phyloP scores from a whole-genome alignment of 495 filamentous ascomycete genomes.

The Penicillium herquei region DNA sequence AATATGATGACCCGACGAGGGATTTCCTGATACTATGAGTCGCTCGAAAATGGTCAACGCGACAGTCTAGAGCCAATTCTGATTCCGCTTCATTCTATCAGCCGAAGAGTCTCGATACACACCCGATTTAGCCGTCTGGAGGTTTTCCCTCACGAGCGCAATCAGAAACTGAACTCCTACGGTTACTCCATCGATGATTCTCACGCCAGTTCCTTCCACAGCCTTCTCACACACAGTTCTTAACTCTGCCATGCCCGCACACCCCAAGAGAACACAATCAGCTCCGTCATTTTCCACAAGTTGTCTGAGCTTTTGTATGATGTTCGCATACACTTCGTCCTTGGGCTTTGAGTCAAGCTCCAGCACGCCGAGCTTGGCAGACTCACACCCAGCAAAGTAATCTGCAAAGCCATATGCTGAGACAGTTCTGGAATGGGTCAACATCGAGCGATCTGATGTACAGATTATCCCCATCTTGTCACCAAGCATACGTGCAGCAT shows the following conservation, averaged over 20 bases:
- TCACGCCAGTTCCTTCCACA: slow-evolving; percentile 1
- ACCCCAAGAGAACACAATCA: slow-evolving; percentile 7
- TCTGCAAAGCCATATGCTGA: slow-evolving; percentile 3
- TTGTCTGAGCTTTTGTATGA: background rate
- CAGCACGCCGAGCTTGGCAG: background rate
- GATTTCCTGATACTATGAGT: no score
- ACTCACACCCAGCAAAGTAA: slow-evolving; percentile 5
- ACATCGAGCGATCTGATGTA: background rate
- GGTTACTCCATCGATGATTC: slow-evolving; percentile 5
- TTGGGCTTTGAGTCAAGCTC: slow-evolving; percentile 3
- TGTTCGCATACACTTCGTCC: background rate
- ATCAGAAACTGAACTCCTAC: slow-evolving; percentile 8
- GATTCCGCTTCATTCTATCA: slow-evolving; percentile 1
- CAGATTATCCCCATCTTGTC: slow-evolving; percentile 2
- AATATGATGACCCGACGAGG: no score
- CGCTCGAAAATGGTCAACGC: no score
- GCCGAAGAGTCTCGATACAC: background rate
- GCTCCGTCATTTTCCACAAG: background rate
- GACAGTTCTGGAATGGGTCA: background rate
- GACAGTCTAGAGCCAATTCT: slow-evolving; percentile 2
- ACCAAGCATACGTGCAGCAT: slow-evolving; percentile 6
- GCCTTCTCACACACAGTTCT: background rate
- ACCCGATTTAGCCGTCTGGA: slow-evolving; percentile 3
- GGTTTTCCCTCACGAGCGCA: slow-evolving; percentile 2
- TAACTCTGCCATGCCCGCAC: slow-evolving; percentile 8